Base-by-base conservation (phyloP, 129 eudicot genomes). In the Chrysanthemum lavandulifolium region DNA sequence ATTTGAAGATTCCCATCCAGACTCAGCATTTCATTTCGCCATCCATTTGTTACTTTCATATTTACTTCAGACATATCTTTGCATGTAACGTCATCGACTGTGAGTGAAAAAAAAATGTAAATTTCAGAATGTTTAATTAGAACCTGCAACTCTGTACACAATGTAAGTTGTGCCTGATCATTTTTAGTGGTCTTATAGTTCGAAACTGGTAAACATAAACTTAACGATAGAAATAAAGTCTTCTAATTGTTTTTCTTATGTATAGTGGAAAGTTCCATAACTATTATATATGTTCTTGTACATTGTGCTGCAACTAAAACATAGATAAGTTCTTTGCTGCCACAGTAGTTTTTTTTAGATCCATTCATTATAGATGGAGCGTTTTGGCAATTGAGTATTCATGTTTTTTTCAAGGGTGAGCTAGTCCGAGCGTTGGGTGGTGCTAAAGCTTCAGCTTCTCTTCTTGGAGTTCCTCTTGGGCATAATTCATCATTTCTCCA, bases 401-500 rank as follows among this genome's bases (percentile, higher is more conserved):
- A 29, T 25, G 51, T 68, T 61, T 68, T 68, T 61, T 65, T 21
- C 18, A 72, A 92, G 97, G 98, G 98, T 54, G 97, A 90, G 82
- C 91, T 93, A 27, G 79, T 93, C 43, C 87, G 97, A 55, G 96
- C 97, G 15, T 71, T 89, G 68, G 98, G 98, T 71, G 97, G 98
- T 27, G 96, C 89, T 50, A 80, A 72, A 65, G 98, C 98, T 54
- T 82, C 96, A 50, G 8, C 97, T 18, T 84, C 97, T 78, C 97
- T 93, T 78, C 87, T 93, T 79, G 98, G 97, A 73, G 95, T 93
- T 73, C 98, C 98, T 81, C 82, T 93, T 31, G 98, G 98, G 63
- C 98, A 93, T 55, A 93, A 93, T 77, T 93, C 98, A 40, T 93
- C 98, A 0, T 93, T 93, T 79, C 97, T 93, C 45, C 98, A 93